Conservation (phyloP, 306 rosid species). For the Prinsepia uniflora region DNA sequence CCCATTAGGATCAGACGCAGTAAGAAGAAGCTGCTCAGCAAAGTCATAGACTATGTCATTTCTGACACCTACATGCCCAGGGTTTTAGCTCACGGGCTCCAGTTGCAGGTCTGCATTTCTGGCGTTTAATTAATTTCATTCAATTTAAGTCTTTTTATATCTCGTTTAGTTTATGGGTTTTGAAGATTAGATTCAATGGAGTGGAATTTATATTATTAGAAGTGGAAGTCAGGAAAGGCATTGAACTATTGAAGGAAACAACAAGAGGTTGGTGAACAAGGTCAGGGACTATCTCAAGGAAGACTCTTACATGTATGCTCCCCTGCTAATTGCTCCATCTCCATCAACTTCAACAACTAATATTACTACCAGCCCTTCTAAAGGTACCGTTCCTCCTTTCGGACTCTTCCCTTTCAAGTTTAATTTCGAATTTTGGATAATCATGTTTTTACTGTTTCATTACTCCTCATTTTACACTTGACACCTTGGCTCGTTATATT, state of each 20-base stretch:
- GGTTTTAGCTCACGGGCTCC: too few species aligned
- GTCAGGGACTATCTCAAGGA: conserved; percentile 49
- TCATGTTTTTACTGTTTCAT: neutral
- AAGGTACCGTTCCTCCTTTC: conserved; percentile 33
- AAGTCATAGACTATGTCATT: conserved; percentile 45
- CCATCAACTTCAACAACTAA: conserved; percentile 1
- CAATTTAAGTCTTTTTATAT: neutral
- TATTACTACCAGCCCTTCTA: conserved; percentile 5
- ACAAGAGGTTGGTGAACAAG: conserved; percentile 29
- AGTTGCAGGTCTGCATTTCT: conserved; percentile 20
- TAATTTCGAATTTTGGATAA: neutral
- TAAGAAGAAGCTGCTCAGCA: conserved; percentile 38
- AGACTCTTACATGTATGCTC: conserved; percentile 63
- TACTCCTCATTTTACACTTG: too few species aligned
- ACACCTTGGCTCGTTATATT: too few species aligned
- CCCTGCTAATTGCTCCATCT: conserved; percentile 37
- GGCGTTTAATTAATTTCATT: neutral
- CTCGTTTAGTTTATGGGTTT: neutral
- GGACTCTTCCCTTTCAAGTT: neutral
- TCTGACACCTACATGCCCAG: conserved; percentile 49
- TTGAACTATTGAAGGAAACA: conserved; percentile 27
- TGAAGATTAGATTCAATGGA: neutral
- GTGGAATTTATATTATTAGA: conserved; percentile 25
- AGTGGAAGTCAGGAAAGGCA: conserved; percentile 34
- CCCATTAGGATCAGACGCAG: conserved; percentile 24